Conservation (phyloP, 192 early-diverging fungal species). For the Podila epicladia region DNA sequence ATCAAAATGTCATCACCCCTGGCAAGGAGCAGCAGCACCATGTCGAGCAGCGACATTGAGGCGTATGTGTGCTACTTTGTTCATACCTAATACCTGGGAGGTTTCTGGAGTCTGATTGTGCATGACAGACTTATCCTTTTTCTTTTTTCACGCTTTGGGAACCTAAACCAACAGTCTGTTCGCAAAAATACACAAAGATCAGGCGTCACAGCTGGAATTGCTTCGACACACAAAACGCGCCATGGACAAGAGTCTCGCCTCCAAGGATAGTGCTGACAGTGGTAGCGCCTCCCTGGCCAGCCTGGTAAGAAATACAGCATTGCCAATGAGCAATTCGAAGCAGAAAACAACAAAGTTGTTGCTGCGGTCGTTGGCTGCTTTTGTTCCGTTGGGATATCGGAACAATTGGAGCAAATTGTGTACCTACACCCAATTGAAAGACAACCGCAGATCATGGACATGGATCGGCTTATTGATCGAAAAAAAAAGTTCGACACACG, state of each 20-base stretch:
- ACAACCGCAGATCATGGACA: no score
- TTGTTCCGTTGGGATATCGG: neutral
- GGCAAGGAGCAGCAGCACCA: constrained; percentile 30
- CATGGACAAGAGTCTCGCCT: constrained; percentile 31
- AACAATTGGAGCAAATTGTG: no score
- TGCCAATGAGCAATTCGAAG: no score
- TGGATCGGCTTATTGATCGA: no score
- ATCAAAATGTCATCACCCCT: constrained; percentile 39
- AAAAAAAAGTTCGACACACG: no score
- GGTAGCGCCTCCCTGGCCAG: constrained; percentile 23
- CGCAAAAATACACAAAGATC: constrained; percentile 53
- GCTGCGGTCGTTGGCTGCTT: neutral
- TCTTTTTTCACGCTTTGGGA: neutral
- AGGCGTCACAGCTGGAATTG: constrained; percentile 39
- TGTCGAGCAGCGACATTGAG: constrained; percentile 49
- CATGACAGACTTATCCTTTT: neutral
- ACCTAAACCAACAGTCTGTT: constrained; percentile 15
- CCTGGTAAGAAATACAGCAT: constrained; percentile 14
- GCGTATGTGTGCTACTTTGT: constrained; percentile 22
- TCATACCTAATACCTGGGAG: neutral
- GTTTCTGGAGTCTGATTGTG: neutral
- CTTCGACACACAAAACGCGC: constrained; percentile 48
- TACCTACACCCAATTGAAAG: no score
- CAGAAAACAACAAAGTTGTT: neutral
- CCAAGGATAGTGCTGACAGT: constrained; percentile 21